Evolutionary conservation across 352 stramenopile species (phyloP), one percentile per base, ranked within the genome.

Genomic region (Globisporangium uncinulatum): DNA sequence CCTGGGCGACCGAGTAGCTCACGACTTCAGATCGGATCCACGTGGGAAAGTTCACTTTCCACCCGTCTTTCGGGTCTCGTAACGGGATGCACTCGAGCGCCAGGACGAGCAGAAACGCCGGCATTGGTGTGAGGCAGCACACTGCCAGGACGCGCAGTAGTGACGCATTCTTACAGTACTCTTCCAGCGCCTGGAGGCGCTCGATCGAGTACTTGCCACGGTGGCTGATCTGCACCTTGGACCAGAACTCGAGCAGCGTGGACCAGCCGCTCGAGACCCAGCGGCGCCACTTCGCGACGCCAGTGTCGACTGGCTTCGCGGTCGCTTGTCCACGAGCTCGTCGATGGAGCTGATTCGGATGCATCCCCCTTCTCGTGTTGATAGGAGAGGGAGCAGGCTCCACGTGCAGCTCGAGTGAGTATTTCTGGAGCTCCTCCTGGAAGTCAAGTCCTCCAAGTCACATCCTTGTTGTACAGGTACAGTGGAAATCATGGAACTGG

Each of bases 161-260:
- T 41, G 47, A 45, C 29, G 48, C 20, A 4, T 31, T 46, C 10
- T 21, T 32, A n/a, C 56, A 70, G 47, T 77, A 81, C 8, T 57
- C 43, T 14, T 79, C 50, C 11, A 81, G 63, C 11, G 61, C 56
- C 50, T 76, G 48, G 11, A 78, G 39, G 4, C 67, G 54, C 56
- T 76, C 69, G 48, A 76, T 56, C 24, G 72, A 76, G 51, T 82
- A 81, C 43, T 67, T 65, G 34, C 62, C 62, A 15, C 51, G 61
- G 31, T 61, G 57, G n/a, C 61, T 74, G 37, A 78, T 47, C 44
- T 81, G 62, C 5, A 60, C 31, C 14, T 19, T 46, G 5, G 17
- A 44, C 53, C 53, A 58, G 9, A 39, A 10, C 24, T 3, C 17
- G 8, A 58, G 42, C 29, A 31, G 8, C 1, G 46, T 39, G 14